phyloP scores from a whole-genome alignment of 305 asterid species.

The Rubia peregrina region DNA sequence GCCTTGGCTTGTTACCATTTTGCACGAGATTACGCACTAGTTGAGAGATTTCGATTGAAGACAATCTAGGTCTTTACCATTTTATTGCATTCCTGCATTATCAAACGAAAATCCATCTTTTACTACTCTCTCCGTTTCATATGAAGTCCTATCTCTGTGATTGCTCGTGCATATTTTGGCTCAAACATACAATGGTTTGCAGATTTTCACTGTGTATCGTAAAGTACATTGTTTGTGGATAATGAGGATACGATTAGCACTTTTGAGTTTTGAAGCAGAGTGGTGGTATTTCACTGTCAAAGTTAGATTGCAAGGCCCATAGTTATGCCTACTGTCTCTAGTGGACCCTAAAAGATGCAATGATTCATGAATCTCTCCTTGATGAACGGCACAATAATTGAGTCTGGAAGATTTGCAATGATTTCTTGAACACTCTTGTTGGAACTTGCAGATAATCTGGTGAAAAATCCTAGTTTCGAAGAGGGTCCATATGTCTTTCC shows the following conservation, averaged over 20 bases:
- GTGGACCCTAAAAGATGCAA: background rate
- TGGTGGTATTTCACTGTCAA: background rate
- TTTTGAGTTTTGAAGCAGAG: slow-evolving; percentile 7
- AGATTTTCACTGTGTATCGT: background rate
- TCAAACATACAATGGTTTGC: background rate
- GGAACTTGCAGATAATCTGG: slow-evolving; percentile 49
- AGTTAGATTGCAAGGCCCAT: background rate
- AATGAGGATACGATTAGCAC: background rate
- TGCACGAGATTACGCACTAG: background rate
- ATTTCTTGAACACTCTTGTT: background rate
- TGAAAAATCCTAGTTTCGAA: slow-evolving; percentile 85
- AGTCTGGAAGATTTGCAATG: background rate
- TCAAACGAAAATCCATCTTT: too few relatives aligned
- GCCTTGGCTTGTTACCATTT: background rate
- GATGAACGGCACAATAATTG: background rate
- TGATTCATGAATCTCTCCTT: background rate
- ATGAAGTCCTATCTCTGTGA: background rate
- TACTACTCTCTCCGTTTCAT: background rate
- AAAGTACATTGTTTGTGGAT: background rate
- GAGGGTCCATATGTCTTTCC: slow-evolving; percentile 91
- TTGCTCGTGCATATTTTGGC: background rate
- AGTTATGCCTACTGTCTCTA: background rate
- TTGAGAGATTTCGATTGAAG: background rate
- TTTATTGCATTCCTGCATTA: background rate
- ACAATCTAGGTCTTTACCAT: background rate